Evolutionary conservation across 495 filamentous ascomycete species (phyloP).

Genomic region (Diplogelasinospora grovesii): DNA sequence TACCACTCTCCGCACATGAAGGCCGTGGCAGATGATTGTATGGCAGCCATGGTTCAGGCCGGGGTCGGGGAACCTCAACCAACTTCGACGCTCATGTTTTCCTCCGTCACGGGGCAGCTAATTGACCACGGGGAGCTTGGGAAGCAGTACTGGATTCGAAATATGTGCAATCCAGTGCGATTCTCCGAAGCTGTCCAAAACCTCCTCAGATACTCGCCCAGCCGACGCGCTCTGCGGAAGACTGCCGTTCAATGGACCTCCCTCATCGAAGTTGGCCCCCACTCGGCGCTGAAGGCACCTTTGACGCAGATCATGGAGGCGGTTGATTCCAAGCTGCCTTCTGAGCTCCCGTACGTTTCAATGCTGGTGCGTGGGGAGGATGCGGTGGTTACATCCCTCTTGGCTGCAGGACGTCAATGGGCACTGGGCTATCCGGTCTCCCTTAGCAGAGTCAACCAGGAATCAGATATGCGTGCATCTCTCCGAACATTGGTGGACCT

Average conservation of each 20-base stretch:
- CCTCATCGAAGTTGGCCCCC: conserved; percentile 49
- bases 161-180: conserved; percentile 34
- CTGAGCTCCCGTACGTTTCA: neutral
- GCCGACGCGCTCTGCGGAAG: conserved; percentile 3
- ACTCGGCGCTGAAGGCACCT: conserved; percentile 37
- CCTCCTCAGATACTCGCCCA: neutral
- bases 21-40: conserved; percentile 30
- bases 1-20: conserved; percentile 43
- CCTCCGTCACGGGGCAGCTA: conserved; percentile 36
- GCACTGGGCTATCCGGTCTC: conserved; percentile 15
- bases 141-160: conserved; percentile 30
- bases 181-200: conserved; percentile 27
- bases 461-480: neutral
- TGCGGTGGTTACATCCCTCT: neutral
- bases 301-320: conserved; percentile 32
- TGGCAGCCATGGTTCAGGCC: conserved; percentile 13
- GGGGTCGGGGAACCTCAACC: conserved; percentile 7
- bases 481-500: conserved; percentile 16
- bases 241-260: conserved; percentile 13
- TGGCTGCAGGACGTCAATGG: neutral
- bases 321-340: neutral
- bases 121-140: conserved; percentile 7
- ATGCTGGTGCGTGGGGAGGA: neutral
- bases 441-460: conserved; percentile 22
- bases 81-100: conserved; percentile 29